These are phyloP conservation scores for Schoenoplectus triqueter DNA, from an alignment of 202 grass and related monocot genomes.

Conservation along the genomic window DNA sequence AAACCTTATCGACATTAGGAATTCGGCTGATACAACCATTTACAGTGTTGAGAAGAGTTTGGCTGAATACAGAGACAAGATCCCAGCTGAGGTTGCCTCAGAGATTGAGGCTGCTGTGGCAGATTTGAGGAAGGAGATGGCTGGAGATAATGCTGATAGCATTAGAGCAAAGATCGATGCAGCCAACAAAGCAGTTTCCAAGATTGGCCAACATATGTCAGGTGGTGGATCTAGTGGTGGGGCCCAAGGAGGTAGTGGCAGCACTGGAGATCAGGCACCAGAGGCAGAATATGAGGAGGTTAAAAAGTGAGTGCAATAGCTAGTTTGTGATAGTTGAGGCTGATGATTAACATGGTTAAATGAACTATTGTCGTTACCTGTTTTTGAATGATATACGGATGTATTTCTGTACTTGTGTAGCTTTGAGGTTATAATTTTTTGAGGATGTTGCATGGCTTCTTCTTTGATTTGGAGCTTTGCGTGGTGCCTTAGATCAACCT, in stretches of 20 bases:
- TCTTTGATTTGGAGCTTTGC: constrained; percentile 19
- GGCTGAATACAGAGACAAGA: constrained; percentile 64
- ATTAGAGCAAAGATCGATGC: constrained; percentile 66
- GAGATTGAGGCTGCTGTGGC: constrained; percentile 65
- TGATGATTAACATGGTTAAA: constrained; percentile 26
- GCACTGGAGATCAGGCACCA: constrained; percentile 45
- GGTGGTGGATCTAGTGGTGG: constrained; percentile 52
- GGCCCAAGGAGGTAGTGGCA: constrained; percentile 41
- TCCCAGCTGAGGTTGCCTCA: constrained; percentile 53
- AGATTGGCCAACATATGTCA: constrained; percentile 77
- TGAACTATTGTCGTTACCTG: constrained; percentile 24
- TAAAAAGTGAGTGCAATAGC: constrained; percentile 42
- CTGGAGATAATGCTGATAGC: constrained; percentile 49
- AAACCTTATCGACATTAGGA: constrained; percentile 65
- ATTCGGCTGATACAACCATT: constrained; percentile 60
- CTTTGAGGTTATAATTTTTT: constrained; percentile 30
- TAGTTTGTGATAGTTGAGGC: neutral
- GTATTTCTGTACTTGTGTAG: constrained; percentile 31
- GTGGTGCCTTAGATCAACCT: neutral
- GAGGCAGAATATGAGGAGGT: constrained; percentile 70
- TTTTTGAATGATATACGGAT: constrained; percentile 54
- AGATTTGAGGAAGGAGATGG: constrained; percentile 64
- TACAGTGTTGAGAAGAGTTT: constrained; percentile 78
- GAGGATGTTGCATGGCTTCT: neutral
- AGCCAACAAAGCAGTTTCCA: constrained; percentile 68